Evolutionary conservation across 2,329 filamentous ascomycete genomes (phyloP).

Genomic region (Trichoderma lentiforme): DNA sequence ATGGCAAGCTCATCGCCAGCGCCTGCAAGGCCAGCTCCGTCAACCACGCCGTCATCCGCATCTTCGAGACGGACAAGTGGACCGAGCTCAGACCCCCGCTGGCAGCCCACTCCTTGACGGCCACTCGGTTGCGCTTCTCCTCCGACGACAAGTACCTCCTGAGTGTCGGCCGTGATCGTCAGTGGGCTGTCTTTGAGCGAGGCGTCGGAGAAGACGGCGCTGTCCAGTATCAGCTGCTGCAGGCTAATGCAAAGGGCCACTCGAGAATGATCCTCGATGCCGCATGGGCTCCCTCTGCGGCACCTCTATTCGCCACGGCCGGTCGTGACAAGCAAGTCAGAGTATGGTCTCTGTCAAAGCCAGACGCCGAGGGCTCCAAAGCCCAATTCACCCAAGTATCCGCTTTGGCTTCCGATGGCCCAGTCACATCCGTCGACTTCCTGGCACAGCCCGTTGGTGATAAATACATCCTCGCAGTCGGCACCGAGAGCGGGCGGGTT

Average conservation of each 20-base stretch:
- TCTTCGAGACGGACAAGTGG: slow-evolving; percentile 87
- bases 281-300: slow-evolving; percentile 68
- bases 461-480: slow-evolving; percentile 49
- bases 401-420: slow-evolving; percentile 52
- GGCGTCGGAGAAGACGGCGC: slow-evolving; percentile 32
- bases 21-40: slow-evolving; percentile 89
- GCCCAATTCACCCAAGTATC: slow-evolving; percentile 49
- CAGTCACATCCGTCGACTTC: slow-evolving; percentile 73
- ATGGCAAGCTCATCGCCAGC: slow-evolving; percentile 76
- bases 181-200: slow-evolving; percentile 80
- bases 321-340: slow-evolving; percentile 84
- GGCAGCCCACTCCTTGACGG: slow-evolving; percentile 80
- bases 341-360: slow-evolving; percentile 53
- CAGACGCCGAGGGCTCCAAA: slow-evolving; percentile 28
- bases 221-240: slow-evolving; percentile 53
- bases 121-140: slow-evolving; percentile 79
- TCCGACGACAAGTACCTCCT: slow-evolving; percentile 69
- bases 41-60: slow-evolving; percentile 88
- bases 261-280: slow-evolving; percentile 88
- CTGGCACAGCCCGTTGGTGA: slow-evolving; percentile 35
- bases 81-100: slow-evolving; percentile 81
- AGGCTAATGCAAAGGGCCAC: slow-evolving; percentile 79
- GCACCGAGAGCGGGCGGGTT: slow-evolving; percentile 53
- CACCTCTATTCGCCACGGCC: slow-evolving; percentile 72
- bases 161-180: slow-evolving; percentile 85